Evolutionary conservation across 305 asterid genomes (phyloP).

Genomic region (Fraxinus albicans): DNA sequence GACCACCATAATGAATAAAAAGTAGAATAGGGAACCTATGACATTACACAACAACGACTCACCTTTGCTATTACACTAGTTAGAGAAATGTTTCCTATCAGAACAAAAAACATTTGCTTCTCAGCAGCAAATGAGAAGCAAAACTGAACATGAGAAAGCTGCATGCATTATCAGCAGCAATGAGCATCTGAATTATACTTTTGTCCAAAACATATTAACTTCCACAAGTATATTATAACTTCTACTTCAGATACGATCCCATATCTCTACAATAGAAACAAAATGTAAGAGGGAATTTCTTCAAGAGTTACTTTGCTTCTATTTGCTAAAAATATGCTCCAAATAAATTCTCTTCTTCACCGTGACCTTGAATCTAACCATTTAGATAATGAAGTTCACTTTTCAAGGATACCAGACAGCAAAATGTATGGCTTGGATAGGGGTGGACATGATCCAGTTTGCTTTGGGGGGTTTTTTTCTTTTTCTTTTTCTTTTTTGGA

Average conservation of each 20-base stretch:
- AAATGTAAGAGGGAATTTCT: background rate
- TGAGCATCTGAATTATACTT: background rate
- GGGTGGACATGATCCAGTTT: background rate
- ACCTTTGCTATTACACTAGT: background rate
- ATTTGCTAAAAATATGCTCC: background rate
- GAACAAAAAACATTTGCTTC: background rate
- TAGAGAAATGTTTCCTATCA: background rate
- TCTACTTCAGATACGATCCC: background rate
- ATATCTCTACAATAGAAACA: background rate
- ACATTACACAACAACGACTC: background rate
- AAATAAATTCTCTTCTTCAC: background rate
- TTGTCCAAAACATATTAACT: background rate
- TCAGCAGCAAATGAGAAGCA: background rate
- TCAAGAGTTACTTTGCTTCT: background rate
- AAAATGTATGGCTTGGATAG: background rate
- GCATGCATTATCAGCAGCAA: background rate
- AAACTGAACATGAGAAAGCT: background rate
- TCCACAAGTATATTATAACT: background rate
- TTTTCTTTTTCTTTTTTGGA: background rate
- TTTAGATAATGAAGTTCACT: background rate
- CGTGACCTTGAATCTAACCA: background rate
- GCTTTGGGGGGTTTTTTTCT: background rate
- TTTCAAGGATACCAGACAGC: background rate
- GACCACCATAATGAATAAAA: background rate
- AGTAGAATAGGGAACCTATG: background rate